Percentiles rank a stretch among this genome's conserved stretches.
Evolutionary conservation across 2,329 filamentous ascomycete genomes (phyloP).

Genomic region (Fusarium anthophilum): DNA sequence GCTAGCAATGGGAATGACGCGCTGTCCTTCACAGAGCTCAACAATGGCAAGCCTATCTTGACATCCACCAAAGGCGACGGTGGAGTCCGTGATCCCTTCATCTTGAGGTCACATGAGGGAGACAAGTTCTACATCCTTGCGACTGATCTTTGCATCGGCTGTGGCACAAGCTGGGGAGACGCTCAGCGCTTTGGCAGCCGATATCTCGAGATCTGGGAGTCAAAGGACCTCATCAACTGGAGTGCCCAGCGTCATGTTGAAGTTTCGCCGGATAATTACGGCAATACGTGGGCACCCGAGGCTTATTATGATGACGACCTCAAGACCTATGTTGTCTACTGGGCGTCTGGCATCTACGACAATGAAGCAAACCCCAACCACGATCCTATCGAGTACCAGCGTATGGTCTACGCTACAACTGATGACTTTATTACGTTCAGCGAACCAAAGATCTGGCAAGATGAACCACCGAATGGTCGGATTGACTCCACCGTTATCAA

Average conservation of each 20-base stretch:
- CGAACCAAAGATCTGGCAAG: not conserved
- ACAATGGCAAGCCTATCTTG: not conserved
- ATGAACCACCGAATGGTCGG: not conserved
- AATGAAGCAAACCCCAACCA: conserved; percentile 15
- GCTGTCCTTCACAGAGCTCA: not conserved
- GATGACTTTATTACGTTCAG: conserved; percentile 1
- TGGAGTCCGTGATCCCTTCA: conserved; percentile 10
- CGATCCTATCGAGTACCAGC: not conserved
- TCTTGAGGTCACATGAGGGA: not conserved
- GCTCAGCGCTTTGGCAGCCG: not conserved
- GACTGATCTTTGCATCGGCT: conserved; percentile 5
- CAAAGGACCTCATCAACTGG: conserved; percentile 59
- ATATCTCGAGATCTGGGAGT: conserved; percentile 61
- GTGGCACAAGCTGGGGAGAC: not conserved
- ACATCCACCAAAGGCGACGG: not conserved
- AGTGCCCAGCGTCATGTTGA: conserved; percentile 58
- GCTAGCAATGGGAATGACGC: not conserved
- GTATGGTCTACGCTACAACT: not conserved
- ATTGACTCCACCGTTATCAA: conserved; percentile 9
- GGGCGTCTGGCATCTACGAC: conserved; percentile 55
- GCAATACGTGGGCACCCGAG: conserved; percentile 64
- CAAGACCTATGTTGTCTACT: conserved; percentile 56
- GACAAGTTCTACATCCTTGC: conserved; percentile 10
- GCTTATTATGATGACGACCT: conserved; percentile 57
- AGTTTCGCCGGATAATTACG: conserved; percentile 58